Base-by-base conservation (phyloP, 1,284 basidiomycete species). In the Cutaneotrichosporon curvatum region DNA sequence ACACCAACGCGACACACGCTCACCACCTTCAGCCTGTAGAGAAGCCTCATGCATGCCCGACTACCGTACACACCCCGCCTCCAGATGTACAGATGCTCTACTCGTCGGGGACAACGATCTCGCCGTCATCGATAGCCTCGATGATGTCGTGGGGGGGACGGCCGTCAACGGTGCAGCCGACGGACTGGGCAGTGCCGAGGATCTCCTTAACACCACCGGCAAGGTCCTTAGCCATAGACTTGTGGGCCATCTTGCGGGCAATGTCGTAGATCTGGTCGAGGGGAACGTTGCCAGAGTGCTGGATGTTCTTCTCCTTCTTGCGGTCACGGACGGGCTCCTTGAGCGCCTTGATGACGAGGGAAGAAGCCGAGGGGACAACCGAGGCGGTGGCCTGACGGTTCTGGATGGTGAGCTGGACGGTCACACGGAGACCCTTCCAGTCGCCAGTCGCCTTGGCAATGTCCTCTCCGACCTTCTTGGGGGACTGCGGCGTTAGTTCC, bases 291-390 rank as follows among this genome's bases (percentile, higher is more conserved):
- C 95, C 95, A 54, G 77, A 76, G 81, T 99, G 95, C 75, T 91
- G 92, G 78, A 97, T 94, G 81, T 98, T 98, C 81, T 99, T 99
- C 81, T 97, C 91, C 83, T 99, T 99, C 79, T 99, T 99, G 65
- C 95, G 85, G 79, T 98, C 94, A 72, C 94, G 90, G 65, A 90
- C 90, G 60, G 94, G 94, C 80, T 98, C 92, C 78, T 99, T 99
- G 73, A 99, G 85, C 57, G 95, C 94, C 70, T 84, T 85, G 79
- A 99, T 97, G 75, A 99, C 91, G 45, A 99, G 84, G 50, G 95
- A 94, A 40, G 89, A 95, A 48, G 95, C 94, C 46, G 92, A 92
- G 63, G 95, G 95, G 49, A 99, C 95, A 65, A 99, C 91, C 55
- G 91, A 81, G 68, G 97, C 92, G 62, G 85, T 78, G 48, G 94